Base-by-base conservation (phyloP, 2,329 filamentous ascomycete species). In the Monosporascus sp. region DNA sequence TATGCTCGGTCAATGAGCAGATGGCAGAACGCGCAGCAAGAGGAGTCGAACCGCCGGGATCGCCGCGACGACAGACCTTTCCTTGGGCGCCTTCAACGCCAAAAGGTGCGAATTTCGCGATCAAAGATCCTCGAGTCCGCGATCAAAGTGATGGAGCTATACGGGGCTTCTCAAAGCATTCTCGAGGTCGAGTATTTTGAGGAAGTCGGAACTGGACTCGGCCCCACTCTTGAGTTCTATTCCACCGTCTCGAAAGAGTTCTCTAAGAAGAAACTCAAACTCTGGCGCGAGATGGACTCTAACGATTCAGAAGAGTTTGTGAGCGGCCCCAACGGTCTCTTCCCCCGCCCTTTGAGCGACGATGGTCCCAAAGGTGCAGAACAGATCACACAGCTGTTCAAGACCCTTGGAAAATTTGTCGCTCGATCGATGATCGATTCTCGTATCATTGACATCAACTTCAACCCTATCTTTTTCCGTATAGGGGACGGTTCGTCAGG, bases 171-270 rank as follows among this genome's bases (percentile, higher is more conserved):
- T 1, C 90, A 96, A 54, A 97, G 93, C 68, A 89, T 97, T 27
- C 75, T 99, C 1, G 94, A 99, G 66, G 93, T 99, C 2, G 95
- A 99, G 65, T 99, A 99, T 66, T 99, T 99, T 61, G 94, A 97
- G 64, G 94, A 99, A 72, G 94, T 99, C 22, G 94, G 94, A 52
- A 99, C 95, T 24, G 94, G 94, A 47, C 79, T 99, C 46, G 94
- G 94, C 0, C 94, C 94, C 4, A 99, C 94, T 0, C 80, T 99
- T 15, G 94, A 99, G 68, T 99, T 99, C 69, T 99, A 99, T 72
- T 96, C 94, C 0, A 96, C 90, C 0, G 93, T 97, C 1, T 99
- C 94, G 0, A 94, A 90, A 63, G 94, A 99, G 68, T 97, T 97
- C 65, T 93, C 90, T 1, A 96, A 94, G 77, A 97, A 93, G 79